phyloP scores from a whole-genome alignment of 2,329 filamentous ascomycete genomes.

The Xylariaceae sp. region DNA sequence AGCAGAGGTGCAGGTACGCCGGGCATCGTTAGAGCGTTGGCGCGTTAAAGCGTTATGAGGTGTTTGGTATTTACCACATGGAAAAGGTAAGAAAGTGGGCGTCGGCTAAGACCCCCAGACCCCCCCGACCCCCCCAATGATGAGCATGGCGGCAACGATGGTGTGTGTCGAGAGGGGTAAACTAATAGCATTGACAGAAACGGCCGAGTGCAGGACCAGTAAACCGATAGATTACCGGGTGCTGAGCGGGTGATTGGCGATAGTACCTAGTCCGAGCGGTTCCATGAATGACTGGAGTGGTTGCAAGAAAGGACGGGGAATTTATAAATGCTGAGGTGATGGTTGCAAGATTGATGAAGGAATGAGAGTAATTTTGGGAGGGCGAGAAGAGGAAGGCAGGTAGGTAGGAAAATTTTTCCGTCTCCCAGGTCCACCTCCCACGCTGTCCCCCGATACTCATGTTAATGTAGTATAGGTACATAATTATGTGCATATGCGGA shows the following conservation, averaged over 20 bases:
- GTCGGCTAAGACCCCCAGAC: not conserved
- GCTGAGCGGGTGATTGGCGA: not conserved
- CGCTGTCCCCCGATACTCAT: too few relatives aligned
- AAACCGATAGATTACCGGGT: not conserved
- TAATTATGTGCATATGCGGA: too few relatives aligned
- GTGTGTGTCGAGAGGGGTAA: not conserved
- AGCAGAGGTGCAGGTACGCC: constrained; percentile 17
- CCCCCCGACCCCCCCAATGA: not conserved
- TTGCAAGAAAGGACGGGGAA: not conserved
- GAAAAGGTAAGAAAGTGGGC: not conserved
- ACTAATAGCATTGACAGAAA: not conserved
- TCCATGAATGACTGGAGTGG: not conserved
- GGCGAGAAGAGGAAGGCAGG: not conserved
- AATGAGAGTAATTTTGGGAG: not conserved
- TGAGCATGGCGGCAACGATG: not conserved
- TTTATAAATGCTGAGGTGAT: not conserved
- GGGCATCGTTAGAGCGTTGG: constrained; percentile 4
- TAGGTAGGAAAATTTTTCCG: not conserved
- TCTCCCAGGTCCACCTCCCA: too few relatives aligned
- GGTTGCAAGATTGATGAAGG: not conserved
- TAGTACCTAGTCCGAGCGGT: not conserved
- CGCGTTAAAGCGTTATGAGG: too few relatives aligned
- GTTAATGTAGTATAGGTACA: too few relatives aligned
- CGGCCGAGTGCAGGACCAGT: not conserved
- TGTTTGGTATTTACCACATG: not conserved